Conservation (phyloP, 352 stramenopile species). For the Phytophthora agathidicida region DNA sequence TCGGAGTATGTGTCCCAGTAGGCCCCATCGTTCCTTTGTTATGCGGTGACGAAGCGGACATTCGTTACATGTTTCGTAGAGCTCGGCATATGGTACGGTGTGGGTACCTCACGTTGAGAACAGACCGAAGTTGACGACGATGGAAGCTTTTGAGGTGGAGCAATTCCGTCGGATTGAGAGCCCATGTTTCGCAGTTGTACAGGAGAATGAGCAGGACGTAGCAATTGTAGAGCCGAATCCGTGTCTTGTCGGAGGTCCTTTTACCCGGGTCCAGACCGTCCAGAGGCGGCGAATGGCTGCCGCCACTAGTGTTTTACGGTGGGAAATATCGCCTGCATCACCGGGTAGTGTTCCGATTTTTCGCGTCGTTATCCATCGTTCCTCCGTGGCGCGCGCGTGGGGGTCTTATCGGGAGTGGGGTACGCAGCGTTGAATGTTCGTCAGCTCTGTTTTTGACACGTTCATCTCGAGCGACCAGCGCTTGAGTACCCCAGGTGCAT, state of each 20-base stretch:
- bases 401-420: neutral
- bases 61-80: slow-evolving; percentile 11
- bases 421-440: neutral
- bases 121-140: neutral
- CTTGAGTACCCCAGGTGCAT: neutral
- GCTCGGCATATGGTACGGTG: neutral
- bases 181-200: neutral
- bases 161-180: neutral
- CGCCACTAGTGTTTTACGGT: neutral
- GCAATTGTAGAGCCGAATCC: slow-evolving; percentile 3
- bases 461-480: slow-evolving; percentile 9
- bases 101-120: neutral
- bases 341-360: slow-evolving; percentile 7
- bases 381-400: neutral
- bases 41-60: neutral
- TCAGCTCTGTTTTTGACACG: neutral
- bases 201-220: neutral
- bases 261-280: neutral
- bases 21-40: neutral
- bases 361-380: neutral
- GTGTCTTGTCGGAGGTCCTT: neutral
- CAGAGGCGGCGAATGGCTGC: neutral
- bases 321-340: neutral
- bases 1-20: slow-evolving; percentile 8
- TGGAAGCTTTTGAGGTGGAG: slow-evolving; percentile 3